phyloP scores from a whole-genome alignment of 805 yeast genomes.

The Sugiyamaella boreocaroliniensis region DNA sequence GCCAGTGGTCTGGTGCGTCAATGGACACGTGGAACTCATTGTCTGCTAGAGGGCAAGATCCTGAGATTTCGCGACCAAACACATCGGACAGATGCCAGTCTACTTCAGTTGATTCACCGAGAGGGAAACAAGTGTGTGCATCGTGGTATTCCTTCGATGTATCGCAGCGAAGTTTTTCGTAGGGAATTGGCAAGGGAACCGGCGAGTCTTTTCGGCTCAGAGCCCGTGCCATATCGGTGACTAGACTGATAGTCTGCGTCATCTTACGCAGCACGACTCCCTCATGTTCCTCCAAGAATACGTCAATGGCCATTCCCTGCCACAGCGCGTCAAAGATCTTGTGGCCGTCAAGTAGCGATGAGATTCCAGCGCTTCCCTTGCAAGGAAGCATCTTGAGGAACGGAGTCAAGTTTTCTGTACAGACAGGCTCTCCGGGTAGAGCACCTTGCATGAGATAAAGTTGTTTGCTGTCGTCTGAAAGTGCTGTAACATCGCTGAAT shows the following conservation, averaged over 20 bases:
- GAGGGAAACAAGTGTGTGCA: slow-evolving; percentile 72
- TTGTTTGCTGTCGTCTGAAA: background rate
- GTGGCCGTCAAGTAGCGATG: slow-evolving; percentile 83
- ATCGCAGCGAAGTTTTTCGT: slow-evolving; percentile 71
- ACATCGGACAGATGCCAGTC: slow-evolving; percentile 53
- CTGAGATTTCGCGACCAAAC: slow-evolving; percentile 50
- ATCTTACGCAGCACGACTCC: slow-evolving; percentile 28
- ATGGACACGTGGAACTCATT: slow-evolving; percentile 30
- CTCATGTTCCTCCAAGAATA: slow-evolving; percentile 39
- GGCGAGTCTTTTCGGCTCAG: slow-evolving; percentile 58
- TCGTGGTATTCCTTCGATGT: slow-evolving; percentile 46
- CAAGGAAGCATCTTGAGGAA: slow-evolving; percentile 85
- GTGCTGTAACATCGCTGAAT: slow-evolving; percentile 11
- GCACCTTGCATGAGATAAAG: slow-evolving; percentile 67
- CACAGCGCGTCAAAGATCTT: slow-evolving; percentile 79
- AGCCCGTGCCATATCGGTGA: slow-evolving; percentile 62
- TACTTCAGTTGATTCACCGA: slow-evolving; percentile 42
- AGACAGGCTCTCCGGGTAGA: slow-evolving; percentile 88
- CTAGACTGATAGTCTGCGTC: slow-evolving; percentile 63
- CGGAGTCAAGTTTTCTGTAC: slow-evolving; percentile 95
- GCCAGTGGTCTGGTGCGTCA: slow-evolving; percentile 14
- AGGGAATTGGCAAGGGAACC: slow-evolving; percentile 74
- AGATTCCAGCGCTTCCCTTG: slow-evolving; percentile 81
- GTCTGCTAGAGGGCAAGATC: slow-evolving; percentile 54
- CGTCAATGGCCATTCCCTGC: slow-evolving; percentile 89